Conservation (phyloP, 306 rosid genomes). For the Mimosa bimucronata region DNA sequence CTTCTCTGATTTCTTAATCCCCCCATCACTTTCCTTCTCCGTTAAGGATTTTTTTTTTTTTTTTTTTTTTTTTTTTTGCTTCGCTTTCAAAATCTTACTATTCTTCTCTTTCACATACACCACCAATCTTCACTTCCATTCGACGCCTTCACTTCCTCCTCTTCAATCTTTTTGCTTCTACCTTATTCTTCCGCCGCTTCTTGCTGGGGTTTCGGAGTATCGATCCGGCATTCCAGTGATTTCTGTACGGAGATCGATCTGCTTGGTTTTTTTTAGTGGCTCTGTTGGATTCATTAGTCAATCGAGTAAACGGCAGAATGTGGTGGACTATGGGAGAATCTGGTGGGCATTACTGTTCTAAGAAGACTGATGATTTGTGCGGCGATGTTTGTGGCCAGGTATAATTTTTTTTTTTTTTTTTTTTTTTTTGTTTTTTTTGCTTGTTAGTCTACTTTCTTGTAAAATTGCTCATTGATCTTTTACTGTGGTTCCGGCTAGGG, state of each 20-base stretch:
- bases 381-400: conserved; percentile 86
- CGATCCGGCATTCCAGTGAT: background rate
- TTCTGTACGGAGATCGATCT: background rate
- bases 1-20: background rate
- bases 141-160: background rate
- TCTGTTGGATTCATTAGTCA: background rate
- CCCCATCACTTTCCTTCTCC: background rate
- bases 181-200: too few species aligned
- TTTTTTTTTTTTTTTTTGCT: background rate
- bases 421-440: too few species aligned
- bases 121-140: background rate
- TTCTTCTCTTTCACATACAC: background rate
- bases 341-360: conserved; percentile 70
- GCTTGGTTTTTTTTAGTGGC: background rate
- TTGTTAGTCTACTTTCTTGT: background rate
- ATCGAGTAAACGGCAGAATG: conserved; percentile 42
- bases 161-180: background rate
- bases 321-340: conserved; percentile 79
- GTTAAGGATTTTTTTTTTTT: background rate
- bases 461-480: background rate
- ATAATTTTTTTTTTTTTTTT: background rate
- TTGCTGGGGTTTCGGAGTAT: background rate
- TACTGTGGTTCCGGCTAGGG: background rate
- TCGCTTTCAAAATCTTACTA: background rate
- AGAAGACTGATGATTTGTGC: conserved; percentile 75